Evolutionary conservation across 2,329 filamentous ascomycete genomes (phyloP).

Genomic region (Arachnomyces sp.): DNA sequence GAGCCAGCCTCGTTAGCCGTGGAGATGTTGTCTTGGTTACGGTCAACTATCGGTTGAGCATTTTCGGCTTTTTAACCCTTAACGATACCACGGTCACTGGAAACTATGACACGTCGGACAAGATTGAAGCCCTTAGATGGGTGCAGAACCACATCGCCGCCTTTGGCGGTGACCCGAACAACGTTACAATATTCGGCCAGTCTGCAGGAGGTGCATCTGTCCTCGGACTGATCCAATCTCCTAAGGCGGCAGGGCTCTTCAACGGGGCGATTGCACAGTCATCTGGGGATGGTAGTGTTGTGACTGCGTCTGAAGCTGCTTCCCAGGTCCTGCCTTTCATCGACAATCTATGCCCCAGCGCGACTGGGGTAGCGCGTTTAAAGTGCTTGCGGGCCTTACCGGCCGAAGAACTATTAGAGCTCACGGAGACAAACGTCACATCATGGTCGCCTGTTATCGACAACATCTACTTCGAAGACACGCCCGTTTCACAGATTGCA

Average conservation of each 20-base stretch:
- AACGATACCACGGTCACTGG: constrained; percentile 26
- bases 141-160: constrained; percentile 22
- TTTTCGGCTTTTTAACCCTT: constrained; percentile 34
- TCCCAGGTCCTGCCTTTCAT: constrained; percentile 2
- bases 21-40: constrained; percentile 36
- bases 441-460: constrained; percentile 8
- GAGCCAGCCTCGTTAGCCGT: constrained; percentile 27
- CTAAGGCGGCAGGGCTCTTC: constrained; percentile 20
- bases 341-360: constrained; percentile 3
- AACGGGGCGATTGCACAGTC: constrained; percentile 22
- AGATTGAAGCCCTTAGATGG: constrained; percentile 18
- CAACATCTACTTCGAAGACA: constrained; percentile 6
- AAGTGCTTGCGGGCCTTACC: constrained; percentile 5
- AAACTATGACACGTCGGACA: constrained; percentile 31
- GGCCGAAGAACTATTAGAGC: constrained; percentile 6
- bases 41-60: constrained; percentile 41
- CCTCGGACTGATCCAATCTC: constrained; percentile 21
- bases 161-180: constrained; percentile 24
- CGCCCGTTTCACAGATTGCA: constrained; percentile 4
- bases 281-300: constrained; percentile 10
- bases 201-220: constrained; percentile 47
- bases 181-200: constrained; percentile 30
- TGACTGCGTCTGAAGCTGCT: constrained; percentile 2
- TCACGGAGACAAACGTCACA: constrained; percentile 2
- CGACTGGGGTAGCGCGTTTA: constrained; percentile 1